Evolutionary conservation across 208 protist genomes (phyloP).

Genomic region (Acanthamoeba divionensis): DNA sequence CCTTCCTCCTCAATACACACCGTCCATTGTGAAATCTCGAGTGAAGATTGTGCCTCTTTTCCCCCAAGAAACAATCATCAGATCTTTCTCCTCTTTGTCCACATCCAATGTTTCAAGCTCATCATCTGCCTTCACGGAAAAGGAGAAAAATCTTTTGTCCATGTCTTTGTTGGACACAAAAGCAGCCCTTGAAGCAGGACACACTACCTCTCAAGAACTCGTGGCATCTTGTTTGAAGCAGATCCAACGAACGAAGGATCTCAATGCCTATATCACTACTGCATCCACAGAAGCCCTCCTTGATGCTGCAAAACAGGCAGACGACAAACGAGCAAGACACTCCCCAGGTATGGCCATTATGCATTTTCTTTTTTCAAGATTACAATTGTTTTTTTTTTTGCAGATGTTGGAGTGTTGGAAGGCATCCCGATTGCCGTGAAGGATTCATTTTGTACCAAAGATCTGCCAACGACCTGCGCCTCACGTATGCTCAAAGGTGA

Average conservation of each 20-base stretch:
- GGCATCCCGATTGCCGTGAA: slow-evolving; percentile 55
- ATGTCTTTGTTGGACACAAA: too few species aligned
- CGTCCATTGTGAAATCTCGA: too few species aligned
- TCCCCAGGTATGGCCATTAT: background rate
- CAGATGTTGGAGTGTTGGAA: slow-evolving; percentile 35
- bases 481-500: slow-evolving; percentile 51
- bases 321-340: background rate
- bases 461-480: slow-evolving; percentile 48
- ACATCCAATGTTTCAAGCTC: too few species aligned
- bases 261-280: background rate
- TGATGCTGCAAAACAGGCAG: background rate
- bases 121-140: too few species aligned
- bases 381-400: too few species aligned
- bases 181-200: background rate
- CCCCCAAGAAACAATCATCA: too few species aligned
- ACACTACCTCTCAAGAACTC: background rate
- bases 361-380: too few species aligned
- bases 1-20: too few species aligned
- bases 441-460: slow-evolving; percentile 44
- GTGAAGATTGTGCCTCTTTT: too few species aligned
- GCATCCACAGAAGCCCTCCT: background rate
- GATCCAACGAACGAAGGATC: background rate
- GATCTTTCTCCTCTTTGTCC: too few species aligned
- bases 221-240: background rate
- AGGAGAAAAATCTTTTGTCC: too few species aligned